Evolutionary conservation across 106 monocot genomes (phyloP), one percentile per base, ranked within the genome.

Genomic region (Vanilla planifolia): DNA sequence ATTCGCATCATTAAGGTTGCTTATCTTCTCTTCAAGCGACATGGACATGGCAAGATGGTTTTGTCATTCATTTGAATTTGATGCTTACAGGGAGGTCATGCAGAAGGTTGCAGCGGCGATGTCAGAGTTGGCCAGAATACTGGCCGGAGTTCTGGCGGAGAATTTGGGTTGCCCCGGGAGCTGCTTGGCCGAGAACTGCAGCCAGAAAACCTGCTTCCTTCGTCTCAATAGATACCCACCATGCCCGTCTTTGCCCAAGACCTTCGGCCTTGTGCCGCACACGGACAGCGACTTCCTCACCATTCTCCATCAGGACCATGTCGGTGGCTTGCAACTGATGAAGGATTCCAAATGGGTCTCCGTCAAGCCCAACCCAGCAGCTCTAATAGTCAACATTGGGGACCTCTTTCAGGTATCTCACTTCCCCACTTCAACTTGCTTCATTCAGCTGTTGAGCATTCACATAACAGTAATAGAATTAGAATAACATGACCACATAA

Each of bases 281-380:
- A 88, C 88, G 1, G 88, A 88, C 65, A 88, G 88, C 29, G 88
- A 88, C 40, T 88, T 88, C 62, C 76, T 83, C 43, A 88, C 79
- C 19, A 77, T 88, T 17, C 88, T 88, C 9, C 48, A 73, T 51
- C 88, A 88, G 39, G 88, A 88, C 48, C 66, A 79, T n/a, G 82
- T 88, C 30, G 88, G 88, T 1, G 88, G 88, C 0, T 59, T 88
- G 59, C 81, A 87, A 40, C 50, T 87, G 27, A 81, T 69, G 78
- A 87, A 87, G 66, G 78, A 76, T 22, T 73, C 78, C 59, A 68
- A 78, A 50, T 87, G 82, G 87, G 66, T 87, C 25, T 58, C 79
- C 27, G 78, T 87, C 56, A 79, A 48, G 33, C 87, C 86, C 13
- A 82, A 79, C 52, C 62, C 60, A 29, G 63, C 76, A 23, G 87